Conservation (phyloP, 2,329 filamentous ascomycete species). For the Pseudocercospora pini-densiflorae region DNA sequence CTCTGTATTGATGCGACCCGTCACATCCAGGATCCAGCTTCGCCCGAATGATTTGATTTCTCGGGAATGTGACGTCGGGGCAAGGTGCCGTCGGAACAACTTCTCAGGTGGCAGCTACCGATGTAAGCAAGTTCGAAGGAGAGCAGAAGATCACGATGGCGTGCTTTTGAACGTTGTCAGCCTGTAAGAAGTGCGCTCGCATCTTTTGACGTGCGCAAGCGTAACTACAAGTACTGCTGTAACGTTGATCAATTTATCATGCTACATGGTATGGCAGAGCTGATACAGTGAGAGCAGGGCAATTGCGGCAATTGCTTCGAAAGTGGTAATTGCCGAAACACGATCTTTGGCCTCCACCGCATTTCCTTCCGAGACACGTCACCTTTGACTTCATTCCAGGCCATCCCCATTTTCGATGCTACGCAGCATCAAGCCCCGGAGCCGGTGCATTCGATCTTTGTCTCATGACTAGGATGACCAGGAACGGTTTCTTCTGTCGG, state of each 20-base stretch:
- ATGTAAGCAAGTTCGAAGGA: background rate
- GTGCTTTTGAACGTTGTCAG: background rate
- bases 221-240: background rate
- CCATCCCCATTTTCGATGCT: background rate
- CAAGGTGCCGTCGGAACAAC: background rate
- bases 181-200: too few species aligned
- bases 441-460: too few species aligned
- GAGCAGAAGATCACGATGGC: background rate
- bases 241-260: background rate
- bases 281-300: background rate
- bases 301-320: background rate
- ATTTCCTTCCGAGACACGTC: background rate
- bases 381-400: background rate
- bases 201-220: too few species aligned
- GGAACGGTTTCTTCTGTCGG: too few species aligned
- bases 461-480: too few species aligned
- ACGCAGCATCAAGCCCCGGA: too few species aligned
- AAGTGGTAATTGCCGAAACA: constrained; percentile 1
- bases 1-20: background rate
- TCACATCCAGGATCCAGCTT: background rate
- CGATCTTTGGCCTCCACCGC: background rate
- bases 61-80: background rate
- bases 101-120: background rate
- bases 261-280: background rate
- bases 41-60: background rate